Evolutionary conservation across 106 monocot species (phyloP).

Genomic region (Dendrobium nobile): DNA sequence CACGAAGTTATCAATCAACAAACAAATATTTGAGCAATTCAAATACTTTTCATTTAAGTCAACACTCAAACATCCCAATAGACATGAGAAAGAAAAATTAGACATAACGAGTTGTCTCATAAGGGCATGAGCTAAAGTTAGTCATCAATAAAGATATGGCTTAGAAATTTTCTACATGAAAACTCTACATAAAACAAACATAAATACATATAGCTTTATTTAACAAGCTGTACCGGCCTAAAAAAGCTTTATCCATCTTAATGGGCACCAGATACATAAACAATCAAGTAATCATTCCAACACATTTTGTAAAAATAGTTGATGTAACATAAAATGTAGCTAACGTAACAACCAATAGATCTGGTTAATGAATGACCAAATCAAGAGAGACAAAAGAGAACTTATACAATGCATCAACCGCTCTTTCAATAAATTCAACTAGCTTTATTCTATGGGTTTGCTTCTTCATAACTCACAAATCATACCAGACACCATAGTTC

Average conservation of each 20-base stretch:
- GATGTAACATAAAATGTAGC: neutral
- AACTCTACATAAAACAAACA: neutral
- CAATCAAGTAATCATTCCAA: neutral
- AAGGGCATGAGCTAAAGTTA: neutral
- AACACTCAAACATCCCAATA: neutral
- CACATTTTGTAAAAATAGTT: neutral
- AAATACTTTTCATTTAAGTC: neutral
- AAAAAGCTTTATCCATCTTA: neutral
- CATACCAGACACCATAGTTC: neutral
- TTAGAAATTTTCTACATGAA: neutral
- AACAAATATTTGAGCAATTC: neutral
- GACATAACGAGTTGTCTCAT: neutral
- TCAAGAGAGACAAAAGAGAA: neutral
- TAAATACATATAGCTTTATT: neutral
- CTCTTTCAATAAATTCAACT: neutral
- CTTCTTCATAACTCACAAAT: neutral
- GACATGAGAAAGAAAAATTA: neutral
- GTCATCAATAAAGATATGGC: neutral
- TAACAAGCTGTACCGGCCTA: neutral
- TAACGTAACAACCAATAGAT: neutral
- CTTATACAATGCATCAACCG: neutral
- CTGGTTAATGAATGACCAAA: neutral
- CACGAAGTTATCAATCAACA: neutral
- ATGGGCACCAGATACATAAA: neutral
- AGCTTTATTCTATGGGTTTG: neutral